phyloP scores from a whole-genome alignment of 345 rosid genomes.

The Carallia brachiata region DNA sequence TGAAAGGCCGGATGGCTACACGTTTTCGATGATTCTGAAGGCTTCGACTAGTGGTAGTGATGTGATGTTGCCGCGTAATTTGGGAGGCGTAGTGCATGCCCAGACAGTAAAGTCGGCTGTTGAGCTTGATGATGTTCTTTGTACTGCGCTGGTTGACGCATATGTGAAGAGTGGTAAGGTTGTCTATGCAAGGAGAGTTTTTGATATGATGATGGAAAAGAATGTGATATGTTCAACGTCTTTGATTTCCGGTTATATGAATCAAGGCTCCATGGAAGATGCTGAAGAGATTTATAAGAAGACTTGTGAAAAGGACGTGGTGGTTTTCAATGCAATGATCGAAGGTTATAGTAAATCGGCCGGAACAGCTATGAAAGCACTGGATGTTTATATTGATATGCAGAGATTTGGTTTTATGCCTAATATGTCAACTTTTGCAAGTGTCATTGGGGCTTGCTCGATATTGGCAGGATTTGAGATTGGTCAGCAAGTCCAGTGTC shows the following conservation, averaged over 20 bases:
- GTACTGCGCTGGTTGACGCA: conserved; percentile 70
- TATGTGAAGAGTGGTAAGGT: conserved; percentile 67
- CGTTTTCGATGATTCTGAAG: conserved; percentile 80
- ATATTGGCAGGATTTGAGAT: conserved; percentile 54
- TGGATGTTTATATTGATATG: conserved; percentile 60
- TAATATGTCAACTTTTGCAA: conserved; percentile 68
- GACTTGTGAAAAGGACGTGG: conserved; percentile 60
- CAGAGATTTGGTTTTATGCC: conserved; percentile 60
- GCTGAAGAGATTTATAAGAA: conserved; percentile 61
- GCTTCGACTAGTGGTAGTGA: conserved; percentile 47
- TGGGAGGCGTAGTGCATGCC: conserved; percentile 57
- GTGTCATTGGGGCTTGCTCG: conserved; percentile 84
- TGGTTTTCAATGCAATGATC: conserved; percentile 88
- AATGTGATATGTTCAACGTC: conserved; percentile 82
- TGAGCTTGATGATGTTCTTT: conserved; percentile 69
- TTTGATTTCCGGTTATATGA: conserved; percentile 89
- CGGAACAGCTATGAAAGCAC: conserved; percentile 52
- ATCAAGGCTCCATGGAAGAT: conserved; percentile 45
- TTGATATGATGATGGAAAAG: conserved; percentile 61
- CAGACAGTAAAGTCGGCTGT: conserved; percentile 50
- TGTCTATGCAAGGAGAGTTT: conserved; percentile 63
- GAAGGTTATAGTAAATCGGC: conserved; percentile 78
- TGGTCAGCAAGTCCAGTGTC: conserved; percentile 74
- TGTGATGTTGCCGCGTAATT: conserved; percentile 27
- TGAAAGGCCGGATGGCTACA: conserved; percentile 67